phyloP scores from a whole-genome alignment of 768 basidiomycete species.

The Russula ochroleuca region DNA sequence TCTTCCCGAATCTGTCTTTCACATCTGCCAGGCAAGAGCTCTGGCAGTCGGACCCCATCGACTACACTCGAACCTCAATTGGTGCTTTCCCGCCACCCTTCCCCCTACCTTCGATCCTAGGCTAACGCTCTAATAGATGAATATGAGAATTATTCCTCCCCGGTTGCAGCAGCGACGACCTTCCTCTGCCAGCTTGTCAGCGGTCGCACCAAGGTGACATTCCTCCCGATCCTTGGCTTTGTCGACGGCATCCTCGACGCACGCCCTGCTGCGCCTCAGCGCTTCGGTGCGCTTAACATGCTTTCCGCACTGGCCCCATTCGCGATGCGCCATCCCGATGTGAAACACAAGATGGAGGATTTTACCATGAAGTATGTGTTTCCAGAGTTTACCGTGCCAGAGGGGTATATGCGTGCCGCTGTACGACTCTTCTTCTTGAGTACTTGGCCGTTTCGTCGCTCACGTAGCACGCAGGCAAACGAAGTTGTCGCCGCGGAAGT shows the following conservation, averaged over 20 bases:
- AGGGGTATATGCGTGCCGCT: conserved; percentile 74
- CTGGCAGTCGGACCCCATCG: conserved; percentile 80
- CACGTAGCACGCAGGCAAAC: conserved; percentile 53
- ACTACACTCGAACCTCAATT: conserved; percentile 71
- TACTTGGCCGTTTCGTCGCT: neutral
- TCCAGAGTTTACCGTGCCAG: conserved; percentile 59
- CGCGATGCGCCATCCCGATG: conserved; percentile 82
- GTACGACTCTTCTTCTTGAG: conserved; percentile 40
- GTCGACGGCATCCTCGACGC: conserved; percentile 69
- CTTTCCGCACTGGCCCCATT: conserved; percentile 68
- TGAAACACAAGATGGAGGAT: conserved; percentile 69
- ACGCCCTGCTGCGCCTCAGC: conserved; percentile 58
- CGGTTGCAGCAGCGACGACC: conserved; percentile 71
- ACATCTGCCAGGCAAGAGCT: conserved; percentile 58
- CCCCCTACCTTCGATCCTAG: neutral
- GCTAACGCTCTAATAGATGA: conserved; percentile 53
- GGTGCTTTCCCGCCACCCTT: conserved; percentile 40
- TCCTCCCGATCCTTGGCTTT: conserved; percentile 73
- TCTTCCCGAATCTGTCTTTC: conserved; percentile 85
- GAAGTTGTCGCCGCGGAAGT: conserved; percentile 75
- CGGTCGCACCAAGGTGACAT: conserved; percentile 76
- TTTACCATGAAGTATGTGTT: conserved; percentile 72
- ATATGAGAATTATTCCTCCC: conserved; percentile 72
- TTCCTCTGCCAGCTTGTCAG: conserved; percentile 76
- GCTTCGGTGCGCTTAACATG: conserved; percentile 85